A percentile compares a stretch with the other conserved stretches of the same genome.
Conservation (phyloP, 1,284 basidiomycete species). For the Heterobasidion occidentale region DNA sequence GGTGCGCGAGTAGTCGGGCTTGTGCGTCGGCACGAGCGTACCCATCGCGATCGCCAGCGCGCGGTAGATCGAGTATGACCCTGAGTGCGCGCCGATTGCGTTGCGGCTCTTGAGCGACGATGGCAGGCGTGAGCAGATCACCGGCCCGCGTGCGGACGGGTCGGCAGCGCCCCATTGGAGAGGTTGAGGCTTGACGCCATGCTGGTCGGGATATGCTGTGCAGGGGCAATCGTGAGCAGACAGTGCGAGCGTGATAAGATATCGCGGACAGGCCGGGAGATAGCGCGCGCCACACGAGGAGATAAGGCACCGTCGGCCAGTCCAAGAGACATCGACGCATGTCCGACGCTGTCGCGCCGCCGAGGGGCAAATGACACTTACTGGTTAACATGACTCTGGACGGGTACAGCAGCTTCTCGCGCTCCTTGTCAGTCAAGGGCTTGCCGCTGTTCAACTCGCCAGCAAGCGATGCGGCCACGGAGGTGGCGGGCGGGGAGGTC, state of each 20-base stretch:
- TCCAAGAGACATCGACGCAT: not conserved
- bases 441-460: conserved; percentile 11
- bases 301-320: not conserved
- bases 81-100: conserved; percentile 90
- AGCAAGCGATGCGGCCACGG: conserved; percentile 15
- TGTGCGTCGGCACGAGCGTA: conserved; percentile 76
- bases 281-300: not conserved
- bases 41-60: conserved; percentile 91
- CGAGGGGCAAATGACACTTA: conserved; percentile 28
- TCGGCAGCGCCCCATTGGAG: conserved; percentile 78
- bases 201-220: conserved; percentile 64
- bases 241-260: not conserved
- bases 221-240: not conserved
- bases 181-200: conserved; percentile 70
- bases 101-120: conserved; percentile 86
- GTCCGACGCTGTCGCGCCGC: not conserved
- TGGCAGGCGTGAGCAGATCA: conserved; percentile 85
- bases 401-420: conserved; percentile 70
- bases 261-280: not conserved
- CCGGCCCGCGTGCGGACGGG: conserved; percentile 68
- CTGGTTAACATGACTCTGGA: conserved; percentile 77
- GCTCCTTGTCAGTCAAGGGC: conserved; percentile 45
- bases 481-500: conserved; percentile 9
- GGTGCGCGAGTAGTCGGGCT: conserved; percentile 83
- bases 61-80: conserved; percentile 92